Evolutionary conservation across 2,329 filamentous ascomycete genomes (phyloP).

Genomic region (Aspergillus amoenus): DNA sequence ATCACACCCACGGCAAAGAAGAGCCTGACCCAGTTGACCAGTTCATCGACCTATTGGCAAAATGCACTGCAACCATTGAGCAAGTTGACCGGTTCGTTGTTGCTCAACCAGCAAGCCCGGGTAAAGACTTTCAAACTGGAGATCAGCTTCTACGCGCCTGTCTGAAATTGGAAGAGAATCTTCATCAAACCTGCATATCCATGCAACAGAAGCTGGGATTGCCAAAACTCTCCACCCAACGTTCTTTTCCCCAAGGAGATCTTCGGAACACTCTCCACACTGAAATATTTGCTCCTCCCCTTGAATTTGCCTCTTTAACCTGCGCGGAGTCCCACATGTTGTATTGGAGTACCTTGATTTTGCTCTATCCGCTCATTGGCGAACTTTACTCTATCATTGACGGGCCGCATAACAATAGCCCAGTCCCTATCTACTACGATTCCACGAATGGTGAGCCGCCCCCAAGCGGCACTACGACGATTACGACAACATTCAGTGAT

Average conservation of each 20-base stretch:
- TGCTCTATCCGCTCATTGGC: constrained; percentile 23
- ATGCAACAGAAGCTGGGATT: constrained; percentile 19
- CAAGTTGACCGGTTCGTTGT: constrained; percentile 15
- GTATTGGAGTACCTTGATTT: constrained; percentile 17
- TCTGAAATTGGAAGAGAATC: constrained; percentile 12
- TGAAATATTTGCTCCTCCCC: constrained; percentile 12
- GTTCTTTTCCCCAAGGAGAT: constrained; percentile 6
- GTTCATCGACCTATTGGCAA: constrained; percentile 18
- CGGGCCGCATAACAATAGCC: neutral
- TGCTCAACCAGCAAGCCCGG: neutral
- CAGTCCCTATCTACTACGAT: constrained; percentile 1
- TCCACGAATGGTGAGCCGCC: neutral
- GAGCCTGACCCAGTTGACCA: constrained; percentile 19
- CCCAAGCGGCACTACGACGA: too few species aligned
- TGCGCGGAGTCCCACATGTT: constrained; percentile 20
- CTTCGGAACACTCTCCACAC: constrained; percentile 14
- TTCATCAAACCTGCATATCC: constrained; percentile 11
- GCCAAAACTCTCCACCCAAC: constrained; percentile 5
- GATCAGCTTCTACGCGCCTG: constrained; percentile 14
- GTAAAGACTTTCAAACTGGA: constrained; percentile 1
- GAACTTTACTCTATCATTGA: constrained; percentile 16
- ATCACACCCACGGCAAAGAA: neutral
- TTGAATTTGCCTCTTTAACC: constrained; percentile 16
- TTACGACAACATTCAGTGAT: neutral
- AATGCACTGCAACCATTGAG: constrained; percentile 19